phyloP scores from a whole-genome alignment of 208 protist species.

The Crithidia brevicula region DNA sequence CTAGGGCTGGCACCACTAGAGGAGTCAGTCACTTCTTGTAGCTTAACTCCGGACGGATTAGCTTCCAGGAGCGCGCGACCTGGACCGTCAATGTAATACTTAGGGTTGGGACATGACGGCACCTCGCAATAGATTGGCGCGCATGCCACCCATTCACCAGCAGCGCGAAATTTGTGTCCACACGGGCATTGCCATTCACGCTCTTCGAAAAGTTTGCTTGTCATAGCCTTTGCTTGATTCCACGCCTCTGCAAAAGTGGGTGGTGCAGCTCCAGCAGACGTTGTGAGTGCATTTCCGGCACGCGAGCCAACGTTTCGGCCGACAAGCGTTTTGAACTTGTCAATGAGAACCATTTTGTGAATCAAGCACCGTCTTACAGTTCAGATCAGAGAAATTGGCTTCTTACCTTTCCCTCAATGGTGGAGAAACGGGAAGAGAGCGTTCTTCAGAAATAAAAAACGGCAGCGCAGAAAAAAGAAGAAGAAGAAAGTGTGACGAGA shows the following conservation, averaged over 20 bases:
- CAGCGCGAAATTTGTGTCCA: slow-evolving; percentile 86
- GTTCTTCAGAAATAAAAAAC: no score
- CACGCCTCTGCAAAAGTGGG: slow-evolving; percentile 60
- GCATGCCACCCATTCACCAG: slow-evolving; percentile 85
- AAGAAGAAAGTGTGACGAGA: no score
- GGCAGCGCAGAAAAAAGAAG: no score
- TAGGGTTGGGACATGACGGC: slow-evolving; percentile 89
- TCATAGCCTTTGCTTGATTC: slow-evolving; percentile 62
- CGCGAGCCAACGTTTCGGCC: slow-evolving; percentile 46
- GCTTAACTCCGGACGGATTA: slow-evolving; percentile 79
- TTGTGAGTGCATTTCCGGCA: slow-evolving; percentile 54
- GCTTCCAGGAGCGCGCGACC: slow-evolving; percentile 82
- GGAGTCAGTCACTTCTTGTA: slow-evolving; percentile 60
- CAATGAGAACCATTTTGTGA: slow-evolving; percentile 50
- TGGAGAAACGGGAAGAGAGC: no score
- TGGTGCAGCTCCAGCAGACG: slow-evolving; percentile 33
- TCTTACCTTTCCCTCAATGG: no score
- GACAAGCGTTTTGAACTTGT: slow-evolving; percentile 86
- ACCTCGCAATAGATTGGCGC: slow-evolving; percentile 89
- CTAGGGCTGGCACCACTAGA: background rate
- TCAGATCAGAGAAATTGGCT: no score
- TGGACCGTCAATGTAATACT: slow-evolving; percentile 89
- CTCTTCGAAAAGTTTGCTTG: slow-evolving; percentile 76
- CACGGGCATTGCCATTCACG: slow-evolving; percentile 91
- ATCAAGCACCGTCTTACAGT: no score